A percentile compares a stretch with the other conserved stretches of the same genome.
phyloP scores from a whole-genome alignment of 129 eudicot genomes.

The Solidago caesia region DNA sequence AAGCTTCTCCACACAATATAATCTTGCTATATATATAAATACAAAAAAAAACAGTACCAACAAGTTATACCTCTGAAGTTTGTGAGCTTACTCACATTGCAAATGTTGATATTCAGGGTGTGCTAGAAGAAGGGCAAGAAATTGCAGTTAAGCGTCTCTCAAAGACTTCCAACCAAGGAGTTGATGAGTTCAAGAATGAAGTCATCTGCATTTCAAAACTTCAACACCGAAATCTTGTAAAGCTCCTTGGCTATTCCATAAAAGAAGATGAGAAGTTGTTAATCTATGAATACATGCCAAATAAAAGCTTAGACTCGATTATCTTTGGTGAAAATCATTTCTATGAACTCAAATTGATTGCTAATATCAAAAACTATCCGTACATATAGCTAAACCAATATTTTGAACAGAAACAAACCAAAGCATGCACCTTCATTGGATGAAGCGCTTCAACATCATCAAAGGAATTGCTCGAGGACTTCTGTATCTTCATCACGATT shows the following conservation, averaged over 20 bases:
- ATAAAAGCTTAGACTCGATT: neutral
- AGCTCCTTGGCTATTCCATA: constrained; percentile 2
- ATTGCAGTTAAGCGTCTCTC: constrained; percentile 7
- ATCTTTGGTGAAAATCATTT: neutral
- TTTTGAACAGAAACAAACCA: neutral
- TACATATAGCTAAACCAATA: neutral
- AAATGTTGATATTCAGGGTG: neutral
- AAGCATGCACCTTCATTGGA: constrained; percentile 33
- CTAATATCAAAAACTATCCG: neutral
- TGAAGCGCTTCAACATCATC: constrained; percentile 32
- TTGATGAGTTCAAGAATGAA: constrained; percentile 1
- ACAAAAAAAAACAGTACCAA: neutral
- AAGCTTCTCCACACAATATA: neutral
- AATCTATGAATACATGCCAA: constrained; percentile 6
- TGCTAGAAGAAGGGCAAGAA: constrained; percentile 3
- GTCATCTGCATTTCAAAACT: constrained; percentile 5
- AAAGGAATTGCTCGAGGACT: constrained; percentile 46
- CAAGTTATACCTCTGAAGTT: neutral
- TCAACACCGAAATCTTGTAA: constrained; percentile 8
- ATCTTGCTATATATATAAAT: neutral
- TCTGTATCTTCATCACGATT: constrained; percentile 40
- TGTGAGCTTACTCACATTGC: neutral
- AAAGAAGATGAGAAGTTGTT: neutral
- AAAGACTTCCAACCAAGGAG: constrained; percentile 3
- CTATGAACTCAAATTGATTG: neutral